Conservation (phyloP, 441 rosid genomes). For the Dalechampia spathulata region DNA sequence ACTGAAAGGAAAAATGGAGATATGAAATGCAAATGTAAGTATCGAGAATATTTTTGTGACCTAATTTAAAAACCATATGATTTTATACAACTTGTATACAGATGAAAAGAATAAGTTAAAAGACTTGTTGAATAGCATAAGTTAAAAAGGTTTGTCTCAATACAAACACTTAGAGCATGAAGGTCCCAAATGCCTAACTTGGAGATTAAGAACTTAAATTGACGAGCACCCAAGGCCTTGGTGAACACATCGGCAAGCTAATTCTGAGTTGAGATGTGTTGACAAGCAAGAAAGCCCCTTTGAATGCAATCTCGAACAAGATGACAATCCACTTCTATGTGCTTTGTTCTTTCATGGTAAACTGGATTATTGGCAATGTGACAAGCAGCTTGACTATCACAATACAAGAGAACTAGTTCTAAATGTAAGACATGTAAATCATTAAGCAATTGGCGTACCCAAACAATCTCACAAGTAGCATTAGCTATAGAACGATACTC, state of each 20-base stretch:
- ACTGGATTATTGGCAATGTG: neutral
- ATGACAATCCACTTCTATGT: neutral
- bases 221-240: neutral
- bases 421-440: no score
- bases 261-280: neutral
- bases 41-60: no score
- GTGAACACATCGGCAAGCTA: neutral
- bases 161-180: neutral
- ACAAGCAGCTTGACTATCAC: neutral
- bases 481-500: no score
- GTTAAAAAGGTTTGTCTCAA: no score
- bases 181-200: neutral
- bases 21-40: no score
- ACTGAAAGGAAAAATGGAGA: no score
- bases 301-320: neutral
- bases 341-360: neutral
- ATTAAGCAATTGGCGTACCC: no score
- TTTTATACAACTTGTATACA: no score
- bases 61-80: no score
- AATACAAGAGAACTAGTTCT: neutral
- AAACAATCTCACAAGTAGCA: no score
- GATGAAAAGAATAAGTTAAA: no score
- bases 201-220: neutral
- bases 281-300: neutral
- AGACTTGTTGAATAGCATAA: no score